Conservation (phyloP, 805 yeast genomes). For the Candida maesae region DNA sequence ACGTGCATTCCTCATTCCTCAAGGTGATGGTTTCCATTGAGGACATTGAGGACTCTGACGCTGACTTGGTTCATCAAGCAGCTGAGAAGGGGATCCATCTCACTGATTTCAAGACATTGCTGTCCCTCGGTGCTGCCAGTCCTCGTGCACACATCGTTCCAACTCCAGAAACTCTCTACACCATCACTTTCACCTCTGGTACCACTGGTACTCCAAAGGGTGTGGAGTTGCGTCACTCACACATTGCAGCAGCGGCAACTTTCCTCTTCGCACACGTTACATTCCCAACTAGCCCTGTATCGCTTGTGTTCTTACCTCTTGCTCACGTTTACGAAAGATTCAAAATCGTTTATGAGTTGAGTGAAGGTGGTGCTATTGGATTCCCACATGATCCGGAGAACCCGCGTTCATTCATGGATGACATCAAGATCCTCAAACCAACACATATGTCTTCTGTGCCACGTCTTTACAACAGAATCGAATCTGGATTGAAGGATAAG, state of each 20-base stretch:
- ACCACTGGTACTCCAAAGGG: conserved; percentile 78
- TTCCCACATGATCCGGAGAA: conserved; percentile 52
- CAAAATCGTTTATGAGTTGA: conserved; percentile 39
- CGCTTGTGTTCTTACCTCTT: conserved; percentile 48
- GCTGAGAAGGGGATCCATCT: conserved; percentile 26
- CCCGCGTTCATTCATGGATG: conserved; percentile 53
- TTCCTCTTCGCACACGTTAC: no score
- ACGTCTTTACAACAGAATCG: conserved; percentile 58
- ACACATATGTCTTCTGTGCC: conserved; percentile 56
- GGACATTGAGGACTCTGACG: conserved; percentile 34
- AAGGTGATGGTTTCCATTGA: conserved; percentile 58
- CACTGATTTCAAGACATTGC: conserved; percentile 35
- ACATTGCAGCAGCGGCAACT: conserved; percentile 47
- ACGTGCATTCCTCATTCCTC: conserved; percentile 41
- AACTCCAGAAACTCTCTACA: conserved; percentile 47
- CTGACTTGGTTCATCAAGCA: conserved; percentile 31
- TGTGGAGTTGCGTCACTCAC: conserved; percentile 51
- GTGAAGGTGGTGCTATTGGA: conserved; percentile 48
- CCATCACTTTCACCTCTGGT: conserved; percentile 72
- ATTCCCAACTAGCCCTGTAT: no score
- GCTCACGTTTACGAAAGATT: conserved; percentile 57
- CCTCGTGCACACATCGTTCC: conserved; percentile 45
- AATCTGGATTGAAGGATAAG: conserved; percentile 52
- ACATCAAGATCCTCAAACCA: conserved; percentile 53
- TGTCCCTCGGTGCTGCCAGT: conserved; percentile 38